These are phyloP conservation scores for Xylariaceae sp. DNA, from an alignment of 2,329 filamentous ascomycete genomes.

Conservation along the genomic window DNA sequence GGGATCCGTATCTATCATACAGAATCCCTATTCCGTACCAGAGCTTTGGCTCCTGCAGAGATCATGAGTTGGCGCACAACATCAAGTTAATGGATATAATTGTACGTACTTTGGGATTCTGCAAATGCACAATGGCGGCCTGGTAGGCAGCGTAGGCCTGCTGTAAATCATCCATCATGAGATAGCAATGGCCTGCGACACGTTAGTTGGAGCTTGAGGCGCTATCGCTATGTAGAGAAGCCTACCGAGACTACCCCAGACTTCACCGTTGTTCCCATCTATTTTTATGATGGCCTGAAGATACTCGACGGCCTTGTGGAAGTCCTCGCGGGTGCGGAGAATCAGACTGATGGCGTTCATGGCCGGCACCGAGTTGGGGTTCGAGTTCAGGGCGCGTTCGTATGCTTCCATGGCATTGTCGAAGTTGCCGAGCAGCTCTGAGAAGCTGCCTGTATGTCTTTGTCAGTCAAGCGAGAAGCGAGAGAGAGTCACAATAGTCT, in stretches of 20 bases:
- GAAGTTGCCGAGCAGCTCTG: constrained; percentile 78
- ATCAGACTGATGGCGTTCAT: constrained; percentile 95
- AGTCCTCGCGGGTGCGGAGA: constrained; percentile 84
- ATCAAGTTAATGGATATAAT: no score
- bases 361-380: constrained; percentile 78
- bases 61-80: no score
- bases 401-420: constrained; percentile 88
- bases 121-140: constrained; percentile 84
- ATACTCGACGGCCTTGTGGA: constrained; percentile 89
- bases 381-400: constrained; percentile 81
- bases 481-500: no score
- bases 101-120: constrained; percentile 87
- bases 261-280: constrained; percentile 83
- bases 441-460: constrained; percentile 61
- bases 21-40: constrained; percentile 99
- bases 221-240: background rate
- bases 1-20: constrained; percentile 91
- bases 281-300: constrained; percentile 85
- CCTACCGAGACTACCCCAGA: constrained; percentile 87
- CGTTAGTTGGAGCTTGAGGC: constrained; percentile 14
- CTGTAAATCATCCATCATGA: constrained; percentile 98
- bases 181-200: constrained; percentile 77
- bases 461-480: constrained; percentile 10
- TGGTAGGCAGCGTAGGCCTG: constrained; percentile 97
- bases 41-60: constrained; percentile 75